Base-by-base conservation (phyloP, 345 rosid genomes). In the Punica granatum region DNA sequence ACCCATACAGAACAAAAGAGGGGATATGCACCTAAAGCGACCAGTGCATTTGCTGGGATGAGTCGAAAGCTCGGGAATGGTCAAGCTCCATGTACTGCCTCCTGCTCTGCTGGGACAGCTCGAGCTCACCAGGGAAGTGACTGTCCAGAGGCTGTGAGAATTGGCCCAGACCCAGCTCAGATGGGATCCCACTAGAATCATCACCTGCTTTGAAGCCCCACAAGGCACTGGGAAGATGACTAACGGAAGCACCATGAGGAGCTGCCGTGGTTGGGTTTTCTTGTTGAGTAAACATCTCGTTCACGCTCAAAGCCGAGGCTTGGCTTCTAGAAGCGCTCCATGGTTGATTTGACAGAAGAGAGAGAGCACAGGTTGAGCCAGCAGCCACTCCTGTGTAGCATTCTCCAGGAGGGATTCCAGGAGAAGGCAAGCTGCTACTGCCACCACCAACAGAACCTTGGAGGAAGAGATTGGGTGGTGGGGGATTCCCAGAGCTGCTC, bases 331-430 rank as follows among this genome's bases (percentile, higher is more conserved):
- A 60, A 36, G 84, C 56, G 81, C 79, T 79, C 84, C 85, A 81
- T 70, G 82, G 85, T 82, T 89, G 90, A 77, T 86, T 91, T 91
- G 99, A 94, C 98, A 91, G 98, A 94, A 93, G 97, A 93, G 97
- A 93, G 98, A 91, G 98, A 91, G 97, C 97, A 90, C 97, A 78
- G 80, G 69, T 85, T 46, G 97, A 89, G 75, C 91, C 86, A 28
- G 80, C 68, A 37, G 79, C 67, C 33, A 83, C 81, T 67, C 86
- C 90, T 15, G 86, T 69, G 81, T 83, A 85, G 84, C 92, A 82
- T 84, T 85, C 86, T 77, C 78, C 88, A 2, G 87, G 75, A 69
- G 83, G 75, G 67, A 76, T 70, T 62, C 77, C 81, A n/a, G 87
- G 67, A 73, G 82, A 14, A 58, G 92, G 67, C 71, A 78, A 76